Evolutionary conservation across 495 filamentous ascomycete species (phyloP).

Genomic region (Xylaria cubensis): DNA sequence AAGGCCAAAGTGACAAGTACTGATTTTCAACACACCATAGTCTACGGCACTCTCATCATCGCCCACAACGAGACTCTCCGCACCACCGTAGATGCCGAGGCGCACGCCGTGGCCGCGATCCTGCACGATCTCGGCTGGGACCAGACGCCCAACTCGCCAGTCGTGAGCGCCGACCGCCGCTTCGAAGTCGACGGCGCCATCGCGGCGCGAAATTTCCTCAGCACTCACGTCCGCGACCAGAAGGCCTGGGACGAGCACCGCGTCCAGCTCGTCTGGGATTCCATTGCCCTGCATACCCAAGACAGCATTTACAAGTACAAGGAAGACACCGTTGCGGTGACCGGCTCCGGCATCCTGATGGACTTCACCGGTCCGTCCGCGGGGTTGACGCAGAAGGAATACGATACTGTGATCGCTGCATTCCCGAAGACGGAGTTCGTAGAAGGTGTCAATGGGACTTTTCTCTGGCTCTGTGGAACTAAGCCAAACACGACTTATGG

Average conservation of each 20-base stretch:
- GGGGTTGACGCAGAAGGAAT: conserved; percentile 45
- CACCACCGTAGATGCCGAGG: conserved; percentile 38
- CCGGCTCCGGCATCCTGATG: conserved; percentile 43
- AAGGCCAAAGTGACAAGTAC: background rate
- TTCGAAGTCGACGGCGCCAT: conserved; percentile 57
- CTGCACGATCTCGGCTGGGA: conserved; percentile 48
- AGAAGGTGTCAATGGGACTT: conserved; percentile 41
- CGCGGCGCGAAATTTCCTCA: conserved; percentile 45
- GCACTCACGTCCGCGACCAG: conserved; percentile 29
- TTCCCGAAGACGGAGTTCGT: conserved; percentile 44
- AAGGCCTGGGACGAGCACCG: conserved; percentile 45
- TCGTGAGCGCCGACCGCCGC: conserved; percentile 42
- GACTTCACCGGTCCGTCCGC: conserved; percentile 43
- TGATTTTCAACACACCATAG: background rate
- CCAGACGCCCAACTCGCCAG: conserved; percentile 34
- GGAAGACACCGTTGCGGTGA: conserved; percentile 45
- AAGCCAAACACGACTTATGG: conserved; percentile 51
- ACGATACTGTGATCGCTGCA: conserved; percentile 36
- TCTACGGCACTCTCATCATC: conserved; percentile 45
- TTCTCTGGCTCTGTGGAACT: conserved; percentile 42
- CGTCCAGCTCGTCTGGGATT: conserved; percentile 52
- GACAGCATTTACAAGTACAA: conserved; percentile 47
- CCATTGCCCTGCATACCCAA: conserved; percentile 51
- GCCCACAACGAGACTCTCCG: conserved; percentile 30
- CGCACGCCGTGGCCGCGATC: conserved; percentile 41